These are phyloP conservation scores for Cenchrus fungigraminus DNA, from an alignment of 176 grass and related monocot species.

Conservation along the genomic window DNA sequence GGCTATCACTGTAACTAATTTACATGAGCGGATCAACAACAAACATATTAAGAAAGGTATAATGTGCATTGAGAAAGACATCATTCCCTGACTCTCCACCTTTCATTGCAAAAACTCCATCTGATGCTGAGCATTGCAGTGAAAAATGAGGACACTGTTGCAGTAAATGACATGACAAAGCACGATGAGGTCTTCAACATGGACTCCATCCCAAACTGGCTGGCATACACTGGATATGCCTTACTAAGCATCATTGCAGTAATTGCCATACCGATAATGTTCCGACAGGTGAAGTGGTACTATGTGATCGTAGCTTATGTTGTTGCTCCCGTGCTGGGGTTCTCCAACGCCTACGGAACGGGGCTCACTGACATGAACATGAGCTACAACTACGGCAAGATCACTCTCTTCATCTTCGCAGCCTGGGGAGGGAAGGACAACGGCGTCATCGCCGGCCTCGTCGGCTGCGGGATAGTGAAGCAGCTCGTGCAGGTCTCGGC, in stretches of 20 bases:
- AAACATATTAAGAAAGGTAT: constrained; percentile 49
- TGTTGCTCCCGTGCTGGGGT: constrained; percentile 74
- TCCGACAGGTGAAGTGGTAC: constrained; percentile 82
- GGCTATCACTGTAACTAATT: constrained; percentile 50
- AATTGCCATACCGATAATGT: constrained; percentile 63
- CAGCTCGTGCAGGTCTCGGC: constrained; percentile 71
- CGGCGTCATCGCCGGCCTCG: constrained; percentile 73
- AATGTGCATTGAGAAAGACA: neutral
- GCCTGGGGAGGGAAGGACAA: constrained; percentile 73
- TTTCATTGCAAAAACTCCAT: neutral
- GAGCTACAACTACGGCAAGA: constrained; percentile 91
- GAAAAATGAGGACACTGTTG: constrained; percentile 39
- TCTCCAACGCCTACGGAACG: constrained; percentile 89
- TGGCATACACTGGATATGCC: constrained; percentile 64
- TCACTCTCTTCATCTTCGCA: constrained; percentile 79
- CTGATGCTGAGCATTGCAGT: constrained; percentile 33
- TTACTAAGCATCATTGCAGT: constrained; percentile 50
- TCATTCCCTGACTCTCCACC: neutral
- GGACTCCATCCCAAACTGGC: constrained; percentile 68
- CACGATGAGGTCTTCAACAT: constrained; percentile 62
- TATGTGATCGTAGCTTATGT: constrained; percentile 76
- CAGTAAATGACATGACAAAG: constrained; percentile 46
- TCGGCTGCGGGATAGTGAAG: constrained; percentile 77
- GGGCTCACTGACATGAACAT: constrained; percentile 90
- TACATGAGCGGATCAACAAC: constrained; percentile 43